Evolutionary conservation across 139 green algal genomes (phyloP), one percentile per base, ranked within the genome.

Genomic region (Picochlorum sp.): DNA sequence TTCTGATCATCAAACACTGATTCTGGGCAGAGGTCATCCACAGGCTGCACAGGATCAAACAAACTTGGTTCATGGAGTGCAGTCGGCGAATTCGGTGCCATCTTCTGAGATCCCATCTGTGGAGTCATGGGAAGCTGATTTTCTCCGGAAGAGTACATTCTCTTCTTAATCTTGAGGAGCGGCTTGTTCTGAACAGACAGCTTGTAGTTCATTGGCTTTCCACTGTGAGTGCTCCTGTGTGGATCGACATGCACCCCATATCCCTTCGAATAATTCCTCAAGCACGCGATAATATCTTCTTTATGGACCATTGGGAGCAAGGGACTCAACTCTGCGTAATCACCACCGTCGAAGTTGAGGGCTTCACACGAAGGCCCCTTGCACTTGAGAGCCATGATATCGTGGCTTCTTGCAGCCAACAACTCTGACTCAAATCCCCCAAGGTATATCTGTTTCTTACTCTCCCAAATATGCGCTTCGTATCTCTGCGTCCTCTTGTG

Each of bases 321-420:
- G 38, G 34, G 58, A 34, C 58, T 23, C 49, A 77, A 23, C 21
- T 30, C 3, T 2, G 18, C 23, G 45, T 77, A 77, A 16, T 65
- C 50, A 16, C 21, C 13, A 16, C 49, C 18, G 6, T 50, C 47
- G 60, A 73, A 77, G 58, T 77, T 77, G 30, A 77, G 65, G 14
- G 59, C 44, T 8, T 69, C 69, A 9, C 23, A 60, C 2, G 4
- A 10, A 6, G 18, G 4, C 18, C 34, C 64, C 30, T 77, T 77
- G 64, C 71, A 77, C 16, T 65, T 47, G 38, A 77, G 47, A 10
- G 71, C 71, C 71, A 77, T 77, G 46, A 77, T 71, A 54, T 77
- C 71, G 49, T 78, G 71, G 15, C 58, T 62, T 59, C 68, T 64
- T 20, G 71, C 71, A 13, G 71, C 71, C 24, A 69, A 60, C 9